Conservation (phyloP, 371 early-diverging fungal genomes). For the Mucor lusitanicus region DNA sequence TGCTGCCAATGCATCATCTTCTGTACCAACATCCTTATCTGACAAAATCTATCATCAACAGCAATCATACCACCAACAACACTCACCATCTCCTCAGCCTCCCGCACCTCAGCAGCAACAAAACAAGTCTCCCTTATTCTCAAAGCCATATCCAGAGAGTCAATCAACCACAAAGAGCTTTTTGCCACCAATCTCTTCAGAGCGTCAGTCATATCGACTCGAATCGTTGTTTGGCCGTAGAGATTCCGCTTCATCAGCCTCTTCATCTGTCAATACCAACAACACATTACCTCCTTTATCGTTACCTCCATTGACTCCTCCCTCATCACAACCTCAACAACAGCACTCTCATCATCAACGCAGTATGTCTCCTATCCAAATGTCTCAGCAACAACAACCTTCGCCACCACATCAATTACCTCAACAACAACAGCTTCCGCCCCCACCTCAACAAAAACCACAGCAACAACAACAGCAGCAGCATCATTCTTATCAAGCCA, state of each 20-base stretch:
- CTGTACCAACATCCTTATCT: background rate
- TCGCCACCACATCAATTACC: constrained; percentile 6
- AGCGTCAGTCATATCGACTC: constrained; percentile 26
- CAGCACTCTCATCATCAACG: constrained; percentile 3
- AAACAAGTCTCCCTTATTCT: background rate
- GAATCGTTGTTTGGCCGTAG: constrained; percentile 25
- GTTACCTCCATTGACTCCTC: constrained; percentile 17
- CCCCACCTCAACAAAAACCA: background rate
- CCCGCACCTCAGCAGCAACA: constrained; percentile 4
- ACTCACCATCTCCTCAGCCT: background rate
- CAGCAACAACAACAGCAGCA: background rate
- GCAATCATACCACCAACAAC: constrained; percentile 2
- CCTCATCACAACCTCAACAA: constrained; percentile 13
- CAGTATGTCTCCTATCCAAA: background rate
- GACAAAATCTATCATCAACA: constrained; percentile 13
- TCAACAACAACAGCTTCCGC: constrained; percentile 2
- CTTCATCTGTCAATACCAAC: constrained; percentile 16
- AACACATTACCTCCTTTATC: constrained; percentile 24
- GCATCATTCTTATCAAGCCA: background rate
- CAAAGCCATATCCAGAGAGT: background rate
- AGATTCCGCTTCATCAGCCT: constrained; percentile 18
- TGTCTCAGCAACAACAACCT: background rate
- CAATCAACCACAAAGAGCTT: constrained; percentile 9
- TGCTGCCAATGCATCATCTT: background rate
- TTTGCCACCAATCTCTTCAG: constrained; percentile 32